Conservation (phyloP, 2,329 filamentous ascomycete genomes). For the Penicillium palitans region DNA sequence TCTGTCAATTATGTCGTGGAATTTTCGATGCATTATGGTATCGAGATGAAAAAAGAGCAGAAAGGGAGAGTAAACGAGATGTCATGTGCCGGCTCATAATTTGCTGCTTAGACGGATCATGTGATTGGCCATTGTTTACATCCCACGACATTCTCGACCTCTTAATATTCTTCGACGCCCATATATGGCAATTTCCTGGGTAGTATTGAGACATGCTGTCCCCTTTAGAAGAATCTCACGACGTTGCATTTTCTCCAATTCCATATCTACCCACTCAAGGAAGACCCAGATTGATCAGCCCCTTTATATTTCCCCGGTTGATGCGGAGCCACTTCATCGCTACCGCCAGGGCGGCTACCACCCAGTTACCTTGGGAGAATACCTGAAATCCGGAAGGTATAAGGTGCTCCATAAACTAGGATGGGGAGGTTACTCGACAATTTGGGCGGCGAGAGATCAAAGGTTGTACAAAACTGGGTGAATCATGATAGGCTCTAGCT, state of each 20-base stretch:
- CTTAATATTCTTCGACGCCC: not conserved
- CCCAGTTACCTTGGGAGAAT: constrained; percentile 34
- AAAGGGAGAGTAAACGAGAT: not conserved
- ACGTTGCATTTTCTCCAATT: not conserved
- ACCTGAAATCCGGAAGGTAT: constrained; percentile 32
- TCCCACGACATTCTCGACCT: not conserved
- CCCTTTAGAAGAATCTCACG: not conserved
- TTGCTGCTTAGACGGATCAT: not conserved
- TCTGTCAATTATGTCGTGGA: not conserved
- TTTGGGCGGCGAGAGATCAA: constrained; percentile 39
- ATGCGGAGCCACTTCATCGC: constrained; percentile 27
- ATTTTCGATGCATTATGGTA: not conserved
- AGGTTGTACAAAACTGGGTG: constrained; percentile 13
- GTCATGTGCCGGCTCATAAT: not conserved
- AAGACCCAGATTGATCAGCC: constrained; percentile 8
- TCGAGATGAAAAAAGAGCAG: not conserved
- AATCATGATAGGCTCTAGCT: not conserved
- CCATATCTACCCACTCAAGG: not conserved
- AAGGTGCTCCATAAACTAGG: constrained; percentile 42
- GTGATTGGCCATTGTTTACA: not conserved
- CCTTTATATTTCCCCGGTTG: constrained; percentile 12
- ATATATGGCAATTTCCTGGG: not conserved
- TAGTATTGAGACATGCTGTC: not conserved
- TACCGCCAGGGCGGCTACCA: constrained; percentile 36
- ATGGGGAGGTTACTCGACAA: constrained; percentile 38